Conservation (phyloP, 108 stramenopile genomes). For the Fragilariopsis cylindrus region DNA sequence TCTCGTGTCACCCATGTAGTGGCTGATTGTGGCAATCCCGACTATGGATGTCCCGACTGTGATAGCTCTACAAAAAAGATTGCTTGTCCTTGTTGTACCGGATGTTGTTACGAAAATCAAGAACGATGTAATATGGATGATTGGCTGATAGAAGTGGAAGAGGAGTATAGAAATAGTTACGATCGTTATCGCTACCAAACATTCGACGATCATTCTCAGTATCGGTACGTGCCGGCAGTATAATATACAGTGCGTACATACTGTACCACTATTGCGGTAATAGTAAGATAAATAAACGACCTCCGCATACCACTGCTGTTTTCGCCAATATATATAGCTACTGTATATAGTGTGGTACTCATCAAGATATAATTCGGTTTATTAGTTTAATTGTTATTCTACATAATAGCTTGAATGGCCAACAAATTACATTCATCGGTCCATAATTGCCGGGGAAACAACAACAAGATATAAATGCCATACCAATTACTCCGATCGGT, state of each 20-base stretch:
- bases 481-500: neutral
- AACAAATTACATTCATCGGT: no score
- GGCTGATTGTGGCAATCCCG: slow-evolving; percentile 30
- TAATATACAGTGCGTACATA: no score
- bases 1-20: slow-evolving; percentile 14
- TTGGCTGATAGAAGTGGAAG: slow-evolving; percentile 14
- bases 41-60: slow-evolving; percentile 12
- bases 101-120: slow-evolving; percentile 27
- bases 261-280: no score
- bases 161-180: slow-evolving; percentile 9
- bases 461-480: neutral
- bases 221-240: no score
- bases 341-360: no score
- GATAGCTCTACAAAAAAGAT: slow-evolving; percentile 15
- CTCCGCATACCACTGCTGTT: no score
- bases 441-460: neutral
- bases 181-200: neutral
- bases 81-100: slow-evolving; percentile 33
- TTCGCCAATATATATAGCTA: no score
- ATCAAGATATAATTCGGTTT: no score
- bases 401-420: no score
- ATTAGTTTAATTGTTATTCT: no score
- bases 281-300: no score
- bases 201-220: no score
- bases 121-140: slow-evolving; percentile 31